These are phyloP conservation scores for Quercus phellos DNA, from an alignment of 331 rosid genomes.

Conservation along the genomic window DNA sequence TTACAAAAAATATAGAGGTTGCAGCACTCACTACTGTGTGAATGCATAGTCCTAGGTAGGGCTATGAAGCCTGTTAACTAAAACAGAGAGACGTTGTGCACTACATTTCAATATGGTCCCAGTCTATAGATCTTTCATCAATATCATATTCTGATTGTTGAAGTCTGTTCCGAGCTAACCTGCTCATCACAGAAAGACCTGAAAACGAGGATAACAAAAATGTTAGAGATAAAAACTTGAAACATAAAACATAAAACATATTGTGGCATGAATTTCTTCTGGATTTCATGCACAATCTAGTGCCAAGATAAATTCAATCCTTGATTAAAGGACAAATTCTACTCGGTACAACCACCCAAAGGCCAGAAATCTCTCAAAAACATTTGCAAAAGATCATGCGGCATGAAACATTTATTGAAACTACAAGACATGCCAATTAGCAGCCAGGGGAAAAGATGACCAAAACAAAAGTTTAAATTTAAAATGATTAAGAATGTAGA, in stretches of 20 bases:
- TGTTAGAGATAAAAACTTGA: not conserved
- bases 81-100: not conserved
- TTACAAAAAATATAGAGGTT: not conserved
- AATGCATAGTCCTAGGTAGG: not conserved
- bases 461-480: not conserved
- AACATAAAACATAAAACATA: not conserved
- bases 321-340: not conserved
- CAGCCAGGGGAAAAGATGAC: not conserved
- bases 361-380: not conserved
- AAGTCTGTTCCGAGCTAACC: constrained; percentile 56
- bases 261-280: constrained; percentile 10
- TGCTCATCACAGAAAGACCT: constrained; percentile 86
- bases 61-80: not conserved
- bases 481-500: not conserved
- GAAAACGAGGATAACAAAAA: constrained; percentile 11
- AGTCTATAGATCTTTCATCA: constrained; percentile 31
- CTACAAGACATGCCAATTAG: not conserved
- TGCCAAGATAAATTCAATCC: not conserved
- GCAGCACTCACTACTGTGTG: not conserved
- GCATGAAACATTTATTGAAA: not conserved
- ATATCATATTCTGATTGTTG: constrained; percentile 41
- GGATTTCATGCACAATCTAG: not conserved
- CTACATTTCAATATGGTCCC: constrained; percentile 34
- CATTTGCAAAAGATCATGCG: not conserved
- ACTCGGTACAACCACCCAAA: not conserved